Percentiles rank a stretch among this genome's conserved stretches.
Conservation (phyloP, 768 basidiomycete genomes). For the Leccinum sublutescens region DNA sequence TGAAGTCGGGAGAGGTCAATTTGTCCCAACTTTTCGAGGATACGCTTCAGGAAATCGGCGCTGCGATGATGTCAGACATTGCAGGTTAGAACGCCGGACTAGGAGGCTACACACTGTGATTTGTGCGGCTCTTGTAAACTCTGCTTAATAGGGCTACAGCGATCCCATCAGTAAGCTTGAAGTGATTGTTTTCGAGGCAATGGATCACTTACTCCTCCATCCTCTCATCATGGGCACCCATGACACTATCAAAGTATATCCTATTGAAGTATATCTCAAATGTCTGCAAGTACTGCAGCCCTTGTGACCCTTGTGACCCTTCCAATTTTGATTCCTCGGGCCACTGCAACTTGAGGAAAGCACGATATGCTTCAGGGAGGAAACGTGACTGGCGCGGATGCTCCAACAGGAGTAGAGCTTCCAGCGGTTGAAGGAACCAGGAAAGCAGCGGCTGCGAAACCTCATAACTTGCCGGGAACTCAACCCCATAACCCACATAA, state of each 20-base stretch:
- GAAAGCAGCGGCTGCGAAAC: conserved; percentile 1
- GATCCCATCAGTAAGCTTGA: background rate
- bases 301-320: background rate
- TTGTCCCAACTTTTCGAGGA: background rate
- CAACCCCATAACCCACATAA: background rate
- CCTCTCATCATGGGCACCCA: background rate
- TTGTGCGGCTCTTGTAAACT: background rate
- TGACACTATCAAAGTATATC: background rate
- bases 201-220: background rate
- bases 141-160: background rate
- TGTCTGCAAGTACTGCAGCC: conserved; percentile 1
- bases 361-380: conserved; percentile 2
- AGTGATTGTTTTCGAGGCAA: background rate
- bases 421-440: conserved; percentile 4
- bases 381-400: conserved; percentile 1
- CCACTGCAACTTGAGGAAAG: conserved; percentile 2
- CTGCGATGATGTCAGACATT: background rate
- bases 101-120: background rate
- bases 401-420: background rate
- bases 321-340: background rate
- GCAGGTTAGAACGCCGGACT: background rate
- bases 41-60: background rate
- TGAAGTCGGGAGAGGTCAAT: background rate
- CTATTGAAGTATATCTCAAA: conserved; percentile 6
- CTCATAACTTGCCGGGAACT: background rate